Percentiles rank a stretch among this genome's conserved stretches.
These are phyloP conservation scores for Fusarium pseudoanthophilum DNA, from an alignment of 2,329 filamentous ascomycete genomes.

Conservation along the genomic window DNA sequence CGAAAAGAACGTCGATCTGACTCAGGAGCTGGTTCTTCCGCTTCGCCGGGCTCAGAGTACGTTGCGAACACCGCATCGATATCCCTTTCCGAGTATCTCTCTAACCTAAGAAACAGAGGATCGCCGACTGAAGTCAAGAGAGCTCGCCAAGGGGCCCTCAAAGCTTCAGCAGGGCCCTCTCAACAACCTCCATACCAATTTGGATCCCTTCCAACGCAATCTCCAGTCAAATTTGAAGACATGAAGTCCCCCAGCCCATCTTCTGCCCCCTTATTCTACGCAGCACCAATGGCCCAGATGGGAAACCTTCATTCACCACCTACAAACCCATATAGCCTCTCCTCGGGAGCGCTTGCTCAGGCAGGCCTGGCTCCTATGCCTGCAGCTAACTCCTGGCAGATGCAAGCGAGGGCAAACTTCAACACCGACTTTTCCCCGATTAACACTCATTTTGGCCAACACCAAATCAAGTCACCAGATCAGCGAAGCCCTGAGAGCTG, in stretches of 20 bases:
- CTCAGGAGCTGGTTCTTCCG: background rate
- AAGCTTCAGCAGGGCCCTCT: background rate
- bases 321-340: background rate
- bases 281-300: background rate
- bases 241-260: background rate
- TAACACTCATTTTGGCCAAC: conserved; percentile 6
- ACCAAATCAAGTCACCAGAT: background rate
- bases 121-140: background rate
- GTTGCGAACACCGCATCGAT: background rate
- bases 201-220: background rate
- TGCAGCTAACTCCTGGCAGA: background rate
- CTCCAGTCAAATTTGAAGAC: background rate
- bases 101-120: conserved; percentile 5
- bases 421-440: conserved; percentile 4
- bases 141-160: background rate
- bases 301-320: background rate
- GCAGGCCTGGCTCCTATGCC: background rate
- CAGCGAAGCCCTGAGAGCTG: background rate
- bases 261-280: background rate
- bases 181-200: background rate
- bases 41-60: conserved; percentile 12
- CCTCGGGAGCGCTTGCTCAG: background rate
- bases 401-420: background rate
- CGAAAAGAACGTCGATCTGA: conserved; percentile 22
- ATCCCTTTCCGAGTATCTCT: background rate